Percentiles rank a stretch among this genome's conserved stretches.
phyloP scores from a whole-genome alignment of 2,329 filamentous ascomycete species.

The Cladosporium sp. region DNA sequence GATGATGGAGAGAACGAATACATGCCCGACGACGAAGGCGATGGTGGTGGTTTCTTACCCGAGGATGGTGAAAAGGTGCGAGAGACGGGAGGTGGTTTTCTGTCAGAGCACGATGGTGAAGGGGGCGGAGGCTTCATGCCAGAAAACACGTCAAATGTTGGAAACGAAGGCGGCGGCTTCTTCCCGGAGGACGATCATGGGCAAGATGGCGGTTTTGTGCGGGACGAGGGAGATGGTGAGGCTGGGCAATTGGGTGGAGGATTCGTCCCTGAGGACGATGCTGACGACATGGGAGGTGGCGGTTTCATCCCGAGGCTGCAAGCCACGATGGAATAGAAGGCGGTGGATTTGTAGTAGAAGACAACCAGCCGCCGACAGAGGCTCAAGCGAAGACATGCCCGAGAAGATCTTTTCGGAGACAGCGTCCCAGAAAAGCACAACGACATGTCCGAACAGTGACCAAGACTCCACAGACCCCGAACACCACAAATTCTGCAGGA shows the following conservation, averaged over 20 bases:
- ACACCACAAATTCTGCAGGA: too few relatives aligned
- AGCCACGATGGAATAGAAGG: slow-evolving; percentile 1
- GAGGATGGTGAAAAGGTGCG: slow-evolving; percentile 19
- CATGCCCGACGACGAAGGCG: slow-evolving; percentile 5
- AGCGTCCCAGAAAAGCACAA: neutral
- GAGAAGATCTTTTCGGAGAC: neutral
- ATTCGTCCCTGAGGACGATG: slow-evolving; percentile 27
- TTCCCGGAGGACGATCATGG: neutral
- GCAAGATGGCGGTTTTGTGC: slow-evolving; percentile 11
- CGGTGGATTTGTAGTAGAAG: neutral
- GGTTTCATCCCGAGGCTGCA: slow-evolving; percentile 14
- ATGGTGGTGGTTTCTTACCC: slow-evolving; percentile 30
- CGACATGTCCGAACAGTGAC: neutral
- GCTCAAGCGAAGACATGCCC: neutral
- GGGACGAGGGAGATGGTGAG: slow-evolving; percentile 18
- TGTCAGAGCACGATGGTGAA: slow-evolving; percentile 4
- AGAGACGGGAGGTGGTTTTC: slow-evolving; percentile 16
- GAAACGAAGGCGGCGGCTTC: neutral
- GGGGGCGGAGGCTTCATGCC: slow-evolving; percentile 15
- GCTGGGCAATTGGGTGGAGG: slow-evolving; percentile 21
- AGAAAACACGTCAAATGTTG: neutral
- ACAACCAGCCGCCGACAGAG: neutral
- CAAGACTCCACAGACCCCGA: neutral
- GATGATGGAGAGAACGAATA: slow-evolving; percentile 33
- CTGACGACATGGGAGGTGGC: slow-evolving; percentile 14